Percentiles rank a stretch among this genome's conserved stretches.
phyloP scores from a whole-genome alignment of 2,329 filamentous ascomycete species.

The Neofusicoccum kwambonambiense region DNA sequence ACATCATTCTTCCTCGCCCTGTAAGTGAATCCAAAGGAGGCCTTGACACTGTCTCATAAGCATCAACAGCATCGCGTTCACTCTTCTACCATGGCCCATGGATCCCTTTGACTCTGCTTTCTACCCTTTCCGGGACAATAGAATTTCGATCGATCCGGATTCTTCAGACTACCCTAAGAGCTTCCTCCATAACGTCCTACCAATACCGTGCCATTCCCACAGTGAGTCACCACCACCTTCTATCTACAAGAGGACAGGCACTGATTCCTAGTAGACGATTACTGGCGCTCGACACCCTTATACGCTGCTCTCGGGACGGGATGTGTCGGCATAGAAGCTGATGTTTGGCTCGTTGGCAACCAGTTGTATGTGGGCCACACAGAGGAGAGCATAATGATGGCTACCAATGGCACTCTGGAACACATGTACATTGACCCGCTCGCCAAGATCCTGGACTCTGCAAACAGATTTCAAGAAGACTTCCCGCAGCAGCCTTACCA shows the following conservation, averaged over 20 bases:
- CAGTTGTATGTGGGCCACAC: slow-evolving; percentile 66
- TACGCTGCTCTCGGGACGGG: slow-evolving; percentile 61
- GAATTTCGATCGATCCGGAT: background rate
- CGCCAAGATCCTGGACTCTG: slow-evolving; percentile 55
- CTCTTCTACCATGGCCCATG: background rate
- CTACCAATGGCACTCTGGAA: slow-evolving; percentile 57
- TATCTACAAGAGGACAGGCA: background rate
- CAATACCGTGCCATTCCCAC: slow-evolving; percentile 9
- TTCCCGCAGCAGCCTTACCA: slow-evolving; percentile 37
- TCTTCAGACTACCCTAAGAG: background rate
- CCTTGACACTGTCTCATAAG: background rate
- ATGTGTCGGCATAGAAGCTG: slow-evolving; percentile 66
- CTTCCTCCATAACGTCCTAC: background rate
- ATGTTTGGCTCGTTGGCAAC: slow-evolving; percentile 62
- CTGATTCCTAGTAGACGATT: slow-evolving; percentile 31
- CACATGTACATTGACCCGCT: slow-evolving; percentile 66
- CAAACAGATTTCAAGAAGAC: slow-evolving; percentile 23
- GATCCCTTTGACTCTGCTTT: background rate
- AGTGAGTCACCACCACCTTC: background rate
- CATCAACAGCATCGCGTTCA: background rate
- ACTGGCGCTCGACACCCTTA: slow-evolving; percentile 53
- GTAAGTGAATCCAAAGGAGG: background rate
- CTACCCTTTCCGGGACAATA: background rate
- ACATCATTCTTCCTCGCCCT: background rate
- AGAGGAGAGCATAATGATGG: slow-evolving; percentile 37